Evolutionary conservation across 495 filamentous ascomycete genomes (phyloP), one percentile per base, ranked within the genome.

Genomic region (Collariella sp.): DNA sequence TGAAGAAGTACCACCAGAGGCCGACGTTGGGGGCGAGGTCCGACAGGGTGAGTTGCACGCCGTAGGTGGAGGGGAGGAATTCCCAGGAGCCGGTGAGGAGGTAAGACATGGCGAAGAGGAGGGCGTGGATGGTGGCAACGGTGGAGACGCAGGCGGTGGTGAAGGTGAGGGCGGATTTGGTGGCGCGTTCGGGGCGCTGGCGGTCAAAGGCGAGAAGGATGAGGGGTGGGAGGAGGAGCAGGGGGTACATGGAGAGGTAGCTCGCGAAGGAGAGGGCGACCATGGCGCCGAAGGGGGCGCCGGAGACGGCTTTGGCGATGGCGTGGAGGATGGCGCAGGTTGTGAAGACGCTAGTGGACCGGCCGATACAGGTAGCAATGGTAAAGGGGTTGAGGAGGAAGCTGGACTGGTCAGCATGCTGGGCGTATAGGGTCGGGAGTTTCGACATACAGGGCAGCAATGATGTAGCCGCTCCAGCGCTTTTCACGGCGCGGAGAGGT

Each of bases 1-100:
- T 94, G 72, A 98, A 97, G 70, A 97, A 98, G 72, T 98, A 98
- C 93, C 93, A 98, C 93, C 93, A 98, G 0, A 98, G 77, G 2
- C 93, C 93, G 36, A 94, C 84, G 58, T 97, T 98, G 20, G 93
- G 93, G 0, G 91, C 91, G 40, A 98, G 75, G 70, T 97, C 94
- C 1, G 90, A 90, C 4, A 98, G 82, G 3, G 93, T 81, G 13
- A 98, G 76, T 60, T 91, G 89, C 23, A 95, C 86, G 51, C 91
- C 89, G 65, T 98, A 98, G 1, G 91, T 95, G 11, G 89, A 87
- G 2, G 79, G 72, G 6, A 97, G 70, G 64, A 96, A 97, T 47
- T 90, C 83, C 80, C 85, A 89, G 26, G 86, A 89, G 33, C 83
- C 87, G 3, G 86, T 91, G 34, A 96, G 72, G 39, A 91, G 57